These are phyloP conservation scores for Penicillium maclennaniae DNA, from an alignment of 495 filamentous ascomycete species.

Conservation along the genomic window DNA sequence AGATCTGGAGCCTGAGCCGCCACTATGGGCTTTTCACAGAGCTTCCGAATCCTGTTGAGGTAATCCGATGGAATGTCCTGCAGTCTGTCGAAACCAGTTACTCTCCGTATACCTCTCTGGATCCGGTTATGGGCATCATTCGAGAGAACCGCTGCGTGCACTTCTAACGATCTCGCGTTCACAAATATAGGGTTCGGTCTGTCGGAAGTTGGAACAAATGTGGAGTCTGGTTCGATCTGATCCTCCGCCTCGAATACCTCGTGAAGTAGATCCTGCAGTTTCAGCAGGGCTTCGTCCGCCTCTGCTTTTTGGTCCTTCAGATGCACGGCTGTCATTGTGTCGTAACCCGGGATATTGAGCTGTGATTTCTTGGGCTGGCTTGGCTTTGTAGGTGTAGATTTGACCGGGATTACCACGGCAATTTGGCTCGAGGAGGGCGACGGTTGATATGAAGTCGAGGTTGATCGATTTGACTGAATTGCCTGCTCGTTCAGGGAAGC, in stretches of 20 bases:
- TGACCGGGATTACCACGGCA: slow-evolving; percentile 38
- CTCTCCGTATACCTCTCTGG: slow-evolving; percentile 67
- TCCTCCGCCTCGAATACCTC: slow-evolving; percentile 79
- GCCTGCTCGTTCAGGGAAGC: slow-evolving; percentile 22
- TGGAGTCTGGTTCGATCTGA: slow-evolving; percentile 50
- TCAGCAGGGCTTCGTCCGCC: slow-evolving; percentile 65
- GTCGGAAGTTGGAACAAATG: slow-evolving; percentile 30
- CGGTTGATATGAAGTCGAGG: slow-evolving; percentile 16
- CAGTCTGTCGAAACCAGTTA: slow-evolving; percentile 63
- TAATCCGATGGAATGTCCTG: slow-evolving; percentile 68
- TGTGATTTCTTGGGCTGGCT: slow-evolving; percentile 32
- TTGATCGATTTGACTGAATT: slow-evolving; percentile 17
- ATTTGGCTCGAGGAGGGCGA: slow-evolving; percentile 26
- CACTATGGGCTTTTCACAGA: slow-evolving; percentile 74
- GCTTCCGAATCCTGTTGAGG: slow-evolving; percentile 66
- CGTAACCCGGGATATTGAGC: slow-evolving; percentile 25
- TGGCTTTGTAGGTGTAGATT: slow-evolving; percentile 25
- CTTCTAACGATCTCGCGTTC: slow-evolving; percentile 37
- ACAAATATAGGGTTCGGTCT: slow-evolving; percentile 42
- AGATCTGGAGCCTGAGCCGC: slow-evolving; percentile 63
- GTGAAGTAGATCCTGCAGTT: slow-evolving; percentile 62
- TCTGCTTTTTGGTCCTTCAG: slow-evolving; percentile 71
- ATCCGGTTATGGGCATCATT: slow-evolving; percentile 61
- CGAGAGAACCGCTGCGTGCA: slow-evolving; percentile 59
- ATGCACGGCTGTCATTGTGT: slow-evolving; percentile 29